A percentile compares a stretch with the other conserved stretches of the same genome.
These are phyloP conservation scores for Colletotrichum cuscutae DNA, from an alignment of 2,329 filamentous ascomycete species.

Conservation along the genomic window DNA sequence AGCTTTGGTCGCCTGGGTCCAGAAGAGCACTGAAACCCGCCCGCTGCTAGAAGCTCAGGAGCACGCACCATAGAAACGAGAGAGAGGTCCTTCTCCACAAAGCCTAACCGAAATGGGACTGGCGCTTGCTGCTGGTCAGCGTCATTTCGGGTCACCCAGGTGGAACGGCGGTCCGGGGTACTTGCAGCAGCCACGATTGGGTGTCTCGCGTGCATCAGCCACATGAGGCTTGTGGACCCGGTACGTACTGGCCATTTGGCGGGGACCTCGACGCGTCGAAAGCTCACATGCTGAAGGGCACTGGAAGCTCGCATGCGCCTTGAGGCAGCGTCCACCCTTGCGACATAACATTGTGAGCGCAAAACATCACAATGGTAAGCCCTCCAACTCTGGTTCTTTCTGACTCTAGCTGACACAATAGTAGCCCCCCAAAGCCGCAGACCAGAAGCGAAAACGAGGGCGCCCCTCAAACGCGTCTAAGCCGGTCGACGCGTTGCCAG, in stretches of 20 bases:
- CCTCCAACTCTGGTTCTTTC: too few relatives aligned
- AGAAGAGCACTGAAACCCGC: slow-evolving; percentile 24
- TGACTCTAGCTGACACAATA: background rate
- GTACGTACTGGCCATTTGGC: slow-evolving; percentile 3
- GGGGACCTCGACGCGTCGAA: slow-evolving; percentile 13
- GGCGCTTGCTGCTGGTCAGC: slow-evolving; percentile 1
- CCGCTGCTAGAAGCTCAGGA: slow-evolving; percentile 7
- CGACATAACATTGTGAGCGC: background rate
- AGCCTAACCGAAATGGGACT: background rate
- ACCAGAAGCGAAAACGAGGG: slow-evolving; percentile 55
- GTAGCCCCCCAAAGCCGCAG: slow-evolving; percentile 36
- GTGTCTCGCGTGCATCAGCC: slow-evolving; percentile 4
- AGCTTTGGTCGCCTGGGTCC: slow-evolving; percentile 31
- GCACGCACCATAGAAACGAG: slow-evolving; percentile 17
- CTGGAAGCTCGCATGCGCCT: background rate
- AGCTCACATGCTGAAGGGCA: background rate
- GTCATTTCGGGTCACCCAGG: background rate
- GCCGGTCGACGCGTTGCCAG: slow-evolving; percentile 39
- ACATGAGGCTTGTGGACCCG: background rate
- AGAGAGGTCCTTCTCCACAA: background rate
- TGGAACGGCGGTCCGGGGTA: slow-evolving; percentile 30
- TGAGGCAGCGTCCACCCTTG: background rate
- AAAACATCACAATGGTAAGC: slow-evolving; percentile 20
- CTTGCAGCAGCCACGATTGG: background rate
- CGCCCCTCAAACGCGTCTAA: slow-evolving; percentile 54